Evolutionary conservation across 2,329 filamentous ascomycete species (phyloP).

Genomic region (Torrubiella hemipterigena): DNA sequence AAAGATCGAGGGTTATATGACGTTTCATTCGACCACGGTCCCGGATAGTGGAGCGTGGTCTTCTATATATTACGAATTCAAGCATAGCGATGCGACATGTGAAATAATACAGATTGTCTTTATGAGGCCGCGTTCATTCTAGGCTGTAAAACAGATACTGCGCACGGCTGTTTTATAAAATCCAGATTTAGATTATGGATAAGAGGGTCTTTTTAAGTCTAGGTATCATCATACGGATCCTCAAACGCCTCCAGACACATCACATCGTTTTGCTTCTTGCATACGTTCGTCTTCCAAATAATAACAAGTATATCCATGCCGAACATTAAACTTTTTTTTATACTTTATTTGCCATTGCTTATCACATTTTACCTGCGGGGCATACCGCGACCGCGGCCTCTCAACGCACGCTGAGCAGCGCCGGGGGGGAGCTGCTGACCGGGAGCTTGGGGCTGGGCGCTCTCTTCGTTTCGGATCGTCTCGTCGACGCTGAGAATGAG

Average conservation of each 20-base stretch:
- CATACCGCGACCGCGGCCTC: constrained; percentile 79
- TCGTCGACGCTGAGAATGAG: constrained; percentile 94
- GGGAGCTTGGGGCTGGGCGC: constrained; percentile 69
- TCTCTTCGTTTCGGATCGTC: constrained; percentile 98
- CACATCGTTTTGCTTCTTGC: constrained; percentile 10
- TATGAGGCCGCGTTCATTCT: too few species aligned
- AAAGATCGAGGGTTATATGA: too few species aligned
- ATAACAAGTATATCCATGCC: too few species aligned
- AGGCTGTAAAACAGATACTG: too few species aligned
- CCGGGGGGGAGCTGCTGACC: constrained; percentile 62
- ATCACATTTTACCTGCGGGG: constrained; percentile 53
- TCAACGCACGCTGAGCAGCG: constrained; percentile 78
- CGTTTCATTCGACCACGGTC: too few species aligned
- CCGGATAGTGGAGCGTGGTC: too few species aligned
- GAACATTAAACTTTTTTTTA: constrained; percentile 7
- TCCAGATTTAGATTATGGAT: constrained; percentile 3
- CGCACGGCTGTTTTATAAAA: too few species aligned
- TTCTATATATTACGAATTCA: too few species aligned
- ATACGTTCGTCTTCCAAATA: constrained; percentile 3
- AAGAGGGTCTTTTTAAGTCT: constrained; percentile 12
- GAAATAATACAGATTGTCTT: too few species aligned
- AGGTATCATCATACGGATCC: constrained; percentile 25
- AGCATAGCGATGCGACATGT: too few species aligned
- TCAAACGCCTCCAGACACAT: constrained; percentile 11
- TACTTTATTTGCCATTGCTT: constrained; percentile 3